Conservation (phyloP, 2,329 filamentous ascomycete genomes). For the Coniella lustricola region DNA sequence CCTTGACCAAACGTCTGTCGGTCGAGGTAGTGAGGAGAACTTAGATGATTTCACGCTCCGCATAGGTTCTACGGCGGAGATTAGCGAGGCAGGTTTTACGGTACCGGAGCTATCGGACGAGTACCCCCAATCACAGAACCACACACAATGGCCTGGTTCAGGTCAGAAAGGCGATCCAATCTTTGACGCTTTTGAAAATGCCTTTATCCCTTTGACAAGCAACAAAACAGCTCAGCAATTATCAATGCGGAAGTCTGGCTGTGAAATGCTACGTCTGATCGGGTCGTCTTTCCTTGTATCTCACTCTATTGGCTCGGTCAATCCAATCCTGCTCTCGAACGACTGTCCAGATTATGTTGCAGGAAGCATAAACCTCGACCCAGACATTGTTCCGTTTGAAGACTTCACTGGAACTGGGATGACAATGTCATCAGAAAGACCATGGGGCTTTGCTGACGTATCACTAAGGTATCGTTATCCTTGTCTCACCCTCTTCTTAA, state of each 20-base stretch:
- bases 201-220: slow-evolving; percentile 30
- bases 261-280: slow-evolving; percentile 20
- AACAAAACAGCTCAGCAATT: slow-evolving; percentile 18
- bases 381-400: slow-evolving; percentile 22
- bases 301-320: slow-evolving; percentile 18
- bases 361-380: slow-evolving; percentile 26
- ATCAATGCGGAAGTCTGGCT: slow-evolving; percentile 20
- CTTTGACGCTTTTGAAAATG: slow-evolving; percentile 42
- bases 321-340: slow-evolving; percentile 22
- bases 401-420: slow-evolving; percentile 3
- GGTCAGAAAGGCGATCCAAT: slow-evolving; percentile 31
- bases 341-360: slow-evolving; percentile 23
- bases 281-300: slow-evolving; percentile 24
- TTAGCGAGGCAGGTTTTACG: slow-evolving; percentile 22
- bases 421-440: background rate
- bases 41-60: slow-evolving; percentile 22
- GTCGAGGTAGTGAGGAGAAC: slow-evolving; percentile 25
- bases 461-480: slow-evolving; percentile 31
- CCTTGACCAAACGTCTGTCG: slow-evolving; percentile 29
- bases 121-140: slow-evolving; percentile 19
- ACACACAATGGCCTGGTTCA: slow-evolving; percentile 27
- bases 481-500: too few species aligned
- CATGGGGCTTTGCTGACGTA: slow-evolving; percentile 23
- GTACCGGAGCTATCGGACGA: slow-evolving; percentile 19
- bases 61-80: slow-evolving; percentile 21